Evolutionary conservation across 352 stramenopile genomes (phyloP).

Genomic region (Phytopythium sindhum): DNA sequence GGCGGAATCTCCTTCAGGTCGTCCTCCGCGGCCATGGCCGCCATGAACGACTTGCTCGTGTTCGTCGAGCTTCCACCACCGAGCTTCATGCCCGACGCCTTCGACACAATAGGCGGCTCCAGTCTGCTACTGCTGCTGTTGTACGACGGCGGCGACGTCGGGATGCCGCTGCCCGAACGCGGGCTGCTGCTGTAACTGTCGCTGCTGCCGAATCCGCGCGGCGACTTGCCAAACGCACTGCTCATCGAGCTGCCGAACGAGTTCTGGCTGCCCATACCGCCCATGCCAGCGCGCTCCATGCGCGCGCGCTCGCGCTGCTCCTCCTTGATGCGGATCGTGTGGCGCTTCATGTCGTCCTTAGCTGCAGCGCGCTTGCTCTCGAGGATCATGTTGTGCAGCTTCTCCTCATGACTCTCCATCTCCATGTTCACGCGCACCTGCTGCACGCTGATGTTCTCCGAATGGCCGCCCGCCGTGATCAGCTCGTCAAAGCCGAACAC

Average conservation of each 20-base stretch:
- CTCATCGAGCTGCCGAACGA: slow-evolving; percentile 70
- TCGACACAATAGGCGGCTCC: slow-evolving; percentile 41
- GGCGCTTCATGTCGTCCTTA: slow-evolving; percentile 89
- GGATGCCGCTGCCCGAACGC: slow-evolving; percentile 8
- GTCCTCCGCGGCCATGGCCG: slow-evolving; percentile 84
- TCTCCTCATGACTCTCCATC: slow-evolving; percentile 99
- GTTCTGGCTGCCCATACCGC: slow-evolving; percentile 40
- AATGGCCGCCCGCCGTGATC: slow-evolving; percentile 96
- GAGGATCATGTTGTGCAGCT: slow-evolving; percentile 97
- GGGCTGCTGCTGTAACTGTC: slow-evolving; percentile 38
- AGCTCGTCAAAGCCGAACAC: slow-evolving; percentile 99
- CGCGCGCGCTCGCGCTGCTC: slow-evolving; percentile 82
- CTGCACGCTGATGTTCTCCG: slow-evolving; percentile 93
- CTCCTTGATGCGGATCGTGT: slow-evolving; percentile 85
- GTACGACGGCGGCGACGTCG: slow-evolving; percentile 71
- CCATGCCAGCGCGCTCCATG: slow-evolving; percentile 69
- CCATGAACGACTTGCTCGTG: slow-evolving; percentile 80
- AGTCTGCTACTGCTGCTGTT: slow-evolving; percentile 28
- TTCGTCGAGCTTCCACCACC: slow-evolving; percentile 36
- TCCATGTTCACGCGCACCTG: slow-evolving; percentile 97
- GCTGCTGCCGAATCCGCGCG: slow-evolving; percentile 34
- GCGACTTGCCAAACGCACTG: slow-evolving; percentile 64
- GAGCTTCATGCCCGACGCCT: slow-evolving; percentile 70
- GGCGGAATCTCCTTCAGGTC: slow-evolving; percentile 84
- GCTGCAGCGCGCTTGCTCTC: slow-evolving; percentile 92